phyloP scores from a whole-genome alignment of 192 early-diverging fungal genomes.

The Backusella tarrabulga region DNA sequence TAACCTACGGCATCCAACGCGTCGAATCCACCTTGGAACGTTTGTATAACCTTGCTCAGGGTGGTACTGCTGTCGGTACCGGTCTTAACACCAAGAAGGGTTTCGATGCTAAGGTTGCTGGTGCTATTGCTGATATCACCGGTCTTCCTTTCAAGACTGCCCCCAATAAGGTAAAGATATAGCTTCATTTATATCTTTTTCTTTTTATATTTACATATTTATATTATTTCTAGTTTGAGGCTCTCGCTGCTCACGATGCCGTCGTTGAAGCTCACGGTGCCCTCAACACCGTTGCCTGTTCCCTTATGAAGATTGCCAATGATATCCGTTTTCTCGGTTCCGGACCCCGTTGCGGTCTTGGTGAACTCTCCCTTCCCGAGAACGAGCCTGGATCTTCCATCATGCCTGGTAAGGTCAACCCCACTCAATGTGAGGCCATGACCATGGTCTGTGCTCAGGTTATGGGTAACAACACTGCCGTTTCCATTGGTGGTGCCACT shows the following conservation, averaged over 20 bases:
- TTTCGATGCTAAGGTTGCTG: constrained; percentile 90
- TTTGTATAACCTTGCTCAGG: constrained; percentile 93
- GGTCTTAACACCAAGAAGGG: constrained; percentile 95
- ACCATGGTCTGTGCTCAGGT: constrained; percentile 99
- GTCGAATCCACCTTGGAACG: constrained; percentile 80
- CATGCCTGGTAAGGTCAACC: constrained; percentile 99
- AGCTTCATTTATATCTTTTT: background rate
- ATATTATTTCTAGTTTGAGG: constrained; percentile 75
- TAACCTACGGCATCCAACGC: constrained; percentile 87
- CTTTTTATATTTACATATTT: background rate
- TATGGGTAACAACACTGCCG: constrained; percentile 97
- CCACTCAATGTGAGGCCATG: constrained; percentile 99
- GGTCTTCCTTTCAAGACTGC: constrained; percentile 91
- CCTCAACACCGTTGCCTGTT: constrained; percentile 92
- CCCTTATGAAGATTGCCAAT: constrained; percentile 99
- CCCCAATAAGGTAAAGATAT: constrained; percentile 82
- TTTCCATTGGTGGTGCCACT: constrained; percentile 90
- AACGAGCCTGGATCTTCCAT: constrained; percentile 99
- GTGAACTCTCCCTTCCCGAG: constrained; percentile 94
- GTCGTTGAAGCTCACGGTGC: constrained; percentile 95
- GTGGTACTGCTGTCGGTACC: constrained; percentile 96
- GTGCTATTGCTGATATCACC: constrained; percentile 84
- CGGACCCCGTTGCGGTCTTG: constrained; percentile 97
- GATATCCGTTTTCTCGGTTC: constrained; percentile 96
- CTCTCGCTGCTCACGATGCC: constrained; percentile 97